These are phyloP conservation scores for Wickerhamomyces chambardii DNA, from an alignment of 805 yeast genomes.

Conservation along the genomic window DNA sequence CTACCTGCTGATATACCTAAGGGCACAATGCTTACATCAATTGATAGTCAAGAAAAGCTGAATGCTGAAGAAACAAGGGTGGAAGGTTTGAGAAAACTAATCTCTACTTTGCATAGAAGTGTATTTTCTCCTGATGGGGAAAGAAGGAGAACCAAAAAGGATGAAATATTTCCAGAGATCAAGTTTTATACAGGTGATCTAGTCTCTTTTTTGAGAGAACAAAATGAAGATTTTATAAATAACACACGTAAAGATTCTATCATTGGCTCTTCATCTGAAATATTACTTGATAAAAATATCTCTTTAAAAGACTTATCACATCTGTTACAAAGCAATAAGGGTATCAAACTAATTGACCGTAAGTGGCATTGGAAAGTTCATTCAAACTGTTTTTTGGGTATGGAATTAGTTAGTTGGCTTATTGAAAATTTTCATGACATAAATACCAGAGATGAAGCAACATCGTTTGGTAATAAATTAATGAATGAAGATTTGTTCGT, in stretches of 20 bases:
- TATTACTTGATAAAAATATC: conserved; percentile 37
- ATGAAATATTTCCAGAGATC: conserved; percentile 62
- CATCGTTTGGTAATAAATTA: conserved; percentile 64
- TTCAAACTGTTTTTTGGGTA: conserved; percentile 72
- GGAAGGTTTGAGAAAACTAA: conserved; percentile 77
- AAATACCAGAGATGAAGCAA: conserved; percentile 76
- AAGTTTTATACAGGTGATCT: conserved; percentile 83
- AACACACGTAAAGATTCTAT: conserved; percentile 25
- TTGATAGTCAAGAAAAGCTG: conserved; percentile 48
- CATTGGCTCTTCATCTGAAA: conserved; percentile 14
- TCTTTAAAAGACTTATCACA: conserved; percentile 45
- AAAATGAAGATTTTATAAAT: conserved; percentile 21
- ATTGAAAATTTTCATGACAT: conserved; percentile 72
- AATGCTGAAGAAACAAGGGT: conserved; percentile 81
- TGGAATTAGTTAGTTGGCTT: conserved; percentile 82
- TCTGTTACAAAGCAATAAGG: conserved; percentile 58
- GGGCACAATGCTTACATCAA: conserved; percentile 27
- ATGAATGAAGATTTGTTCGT: conserved; percentile 64
- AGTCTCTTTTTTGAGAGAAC: conserved; percentile 50
- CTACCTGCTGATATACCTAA: conserved; percentile 70
- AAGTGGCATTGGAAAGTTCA: conserved; percentile 88
- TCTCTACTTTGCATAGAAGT: conserved; percentile 52
- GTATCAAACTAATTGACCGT: conserved; percentile 64
- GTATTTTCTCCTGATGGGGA: conserved; percentile 36
- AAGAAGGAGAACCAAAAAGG: conserved; percentile 22